Evolutionary conservation across 2,329 filamentous ascomycete species (phyloP).

Genomic region (Cladophialophora psammophila): DNA sequence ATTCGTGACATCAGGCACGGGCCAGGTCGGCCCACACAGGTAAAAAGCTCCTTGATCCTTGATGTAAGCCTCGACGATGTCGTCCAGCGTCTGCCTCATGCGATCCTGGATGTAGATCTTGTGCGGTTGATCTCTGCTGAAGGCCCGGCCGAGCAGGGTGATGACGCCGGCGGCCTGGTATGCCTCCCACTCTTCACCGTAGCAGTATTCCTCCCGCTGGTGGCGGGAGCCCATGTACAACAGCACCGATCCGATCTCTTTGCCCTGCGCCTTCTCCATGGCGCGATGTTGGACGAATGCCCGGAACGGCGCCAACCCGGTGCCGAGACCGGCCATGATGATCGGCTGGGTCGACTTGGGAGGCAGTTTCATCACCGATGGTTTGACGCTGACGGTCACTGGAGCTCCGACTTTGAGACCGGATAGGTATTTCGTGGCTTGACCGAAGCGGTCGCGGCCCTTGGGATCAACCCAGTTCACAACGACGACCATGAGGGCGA

Average conservation of each 20-base stretch:
- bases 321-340: slow-evolving; percentile 99
- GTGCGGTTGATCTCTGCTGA: slow-evolving; percentile 94
- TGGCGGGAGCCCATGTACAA: slow-evolving; percentile 97
- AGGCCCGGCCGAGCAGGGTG: slow-evolving; percentile 89
- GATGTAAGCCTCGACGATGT: slow-evolving; percentile 87
- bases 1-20: slow-evolving; percentile 92
- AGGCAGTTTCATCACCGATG: slow-evolving; percentile 99
- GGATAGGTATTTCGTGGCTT: slow-evolving; percentile 90
- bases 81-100: slow-evolving; percentile 85
- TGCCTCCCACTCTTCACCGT: slow-evolving; percentile 98
- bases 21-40: slow-evolving; percentile 97
- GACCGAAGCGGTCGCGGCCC: slow-evolving; percentile 88
- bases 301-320: slow-evolving; percentile 97
- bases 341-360: slow-evolving; percentile 84
- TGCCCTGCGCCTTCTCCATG: slow-evolving; percentile 96
- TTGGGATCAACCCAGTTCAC: slow-evolving; percentile 92
- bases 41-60: slow-evolving; percentile 92
- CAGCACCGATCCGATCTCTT: slow-evolving; percentile 90
- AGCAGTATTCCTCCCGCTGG: slow-evolving; percentile 98
- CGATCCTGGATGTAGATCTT: slow-evolving; percentile 99
- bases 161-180: slow-evolving; percentile 96
- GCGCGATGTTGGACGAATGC: slow-evolving; percentile 98
- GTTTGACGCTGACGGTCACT: slow-evolving; percentile 93
- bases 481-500: slow-evolving; percentile 95
- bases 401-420: slow-evolving; percentile 75